These are phyloP conservation scores for Pythium coloratum DNA, from an alignment of 352 stramenopile genomes.

Conservation along the genomic window DNA sequence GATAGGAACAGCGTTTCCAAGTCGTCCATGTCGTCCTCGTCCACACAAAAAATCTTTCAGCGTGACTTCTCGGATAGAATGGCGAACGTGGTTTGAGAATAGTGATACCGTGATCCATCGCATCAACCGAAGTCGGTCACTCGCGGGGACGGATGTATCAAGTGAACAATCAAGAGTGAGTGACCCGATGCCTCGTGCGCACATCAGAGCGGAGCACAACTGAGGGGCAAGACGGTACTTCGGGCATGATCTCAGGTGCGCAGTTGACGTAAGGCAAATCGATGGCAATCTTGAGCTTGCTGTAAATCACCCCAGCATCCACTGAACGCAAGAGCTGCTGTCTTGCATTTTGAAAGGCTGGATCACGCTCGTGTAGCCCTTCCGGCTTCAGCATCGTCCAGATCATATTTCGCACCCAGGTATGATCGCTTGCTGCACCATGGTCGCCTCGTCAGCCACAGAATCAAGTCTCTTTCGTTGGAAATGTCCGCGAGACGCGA, in stretches of 20 bases:
- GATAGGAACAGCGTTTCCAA: neutral
- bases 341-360: too few species aligned
- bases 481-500: too few species aligned
- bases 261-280: neutral
- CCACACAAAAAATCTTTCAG: neutral
- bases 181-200: neutral
- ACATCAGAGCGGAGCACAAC: neutral
- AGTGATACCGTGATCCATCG: neutral
- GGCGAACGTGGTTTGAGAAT: neutral
- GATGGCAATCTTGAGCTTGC: neutral
- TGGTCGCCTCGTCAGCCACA: too few species aligned
- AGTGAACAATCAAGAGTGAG: neutral
- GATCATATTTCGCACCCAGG: too few species aligned
- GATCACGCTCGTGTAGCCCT: too few species aligned
- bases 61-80: neutral
- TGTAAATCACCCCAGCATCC: neutral
- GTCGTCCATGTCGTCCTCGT: neutral
- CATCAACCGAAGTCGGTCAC: neutral
- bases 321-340: too few species aligned
- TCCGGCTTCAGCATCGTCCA: too few species aligned
- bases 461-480: too few species aligned
- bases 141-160: neutral
- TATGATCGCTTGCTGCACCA: too few species aligned
- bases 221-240: neutral
- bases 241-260: neutral